Evolutionary conservation across 169 alveolate species (phyloP).

Genomic region (Toxoplasma gondii): DNA sequence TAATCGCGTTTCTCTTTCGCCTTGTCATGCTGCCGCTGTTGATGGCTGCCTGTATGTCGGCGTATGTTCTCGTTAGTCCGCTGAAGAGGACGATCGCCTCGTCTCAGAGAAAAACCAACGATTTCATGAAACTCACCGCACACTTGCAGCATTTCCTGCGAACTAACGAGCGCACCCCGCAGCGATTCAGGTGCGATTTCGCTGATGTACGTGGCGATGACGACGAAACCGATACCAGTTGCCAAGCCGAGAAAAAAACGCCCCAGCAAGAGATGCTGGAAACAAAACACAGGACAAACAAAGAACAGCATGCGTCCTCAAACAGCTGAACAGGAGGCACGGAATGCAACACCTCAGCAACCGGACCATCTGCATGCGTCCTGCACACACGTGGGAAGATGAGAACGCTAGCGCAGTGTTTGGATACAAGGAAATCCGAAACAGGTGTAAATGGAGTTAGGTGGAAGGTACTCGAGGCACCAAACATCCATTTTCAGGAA

Average conservation of each 20-base stretch:
- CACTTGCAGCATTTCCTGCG: slow-evolving; percentile 12
- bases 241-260: slow-evolving; percentile 29
- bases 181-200: slow-evolving; percentile 16
- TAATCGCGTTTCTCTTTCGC: too few species aligned
- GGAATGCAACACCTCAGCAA: background rate
- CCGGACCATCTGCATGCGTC: background rate
- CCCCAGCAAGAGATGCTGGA: slow-evolving; percentile 2
- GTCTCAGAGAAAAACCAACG: too few species aligned
- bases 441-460: too few species aligned
- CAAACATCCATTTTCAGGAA: too few species aligned
- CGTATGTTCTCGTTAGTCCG: too few species aligned
- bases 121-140: background rate
- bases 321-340: background rate
- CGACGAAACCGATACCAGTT: slow-evolving; percentile 35
- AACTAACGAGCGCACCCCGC: slow-evolving; percentile 33
- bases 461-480: too few species aligned
- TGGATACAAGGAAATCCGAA: too few species aligned
- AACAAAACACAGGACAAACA: background rate
- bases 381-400: background rate
- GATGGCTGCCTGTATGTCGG: too few species aligned
- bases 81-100: too few species aligned
- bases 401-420: background rate
- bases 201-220: slow-evolving; percentile 23
- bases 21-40: too few species aligned
- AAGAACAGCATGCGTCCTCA: background rate